These are phyloP conservation scores for Phytophthora podocarpi DNA, from an alignment of 352 stramenopile genomes.

Conservation along the genomic window DNA sequence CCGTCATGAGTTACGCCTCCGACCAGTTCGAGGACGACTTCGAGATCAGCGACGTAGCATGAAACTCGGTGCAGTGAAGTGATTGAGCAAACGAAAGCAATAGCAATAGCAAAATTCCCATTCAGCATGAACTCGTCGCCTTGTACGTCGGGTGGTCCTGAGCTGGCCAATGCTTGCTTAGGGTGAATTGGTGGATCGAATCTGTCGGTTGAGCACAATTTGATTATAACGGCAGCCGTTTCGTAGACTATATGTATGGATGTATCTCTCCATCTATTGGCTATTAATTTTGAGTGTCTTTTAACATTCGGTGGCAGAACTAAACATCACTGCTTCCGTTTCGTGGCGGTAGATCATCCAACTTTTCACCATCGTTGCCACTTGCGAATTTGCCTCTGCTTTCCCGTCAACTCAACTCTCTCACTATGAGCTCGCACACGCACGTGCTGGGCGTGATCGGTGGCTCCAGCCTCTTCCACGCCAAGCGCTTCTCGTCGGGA, in stretches of 20 bases:
- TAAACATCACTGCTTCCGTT: conserved; percentile 2
- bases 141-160: no score
- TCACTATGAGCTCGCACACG: conserved; percentile 10
- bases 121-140: not conserved
- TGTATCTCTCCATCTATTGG: not conserved
- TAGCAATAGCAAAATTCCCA: no score
- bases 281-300: not conserved
- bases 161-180: conserved; percentile 3
- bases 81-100: not conserved
- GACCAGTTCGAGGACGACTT: conserved; percentile 71
- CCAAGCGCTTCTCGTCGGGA: conserved; percentile 60
- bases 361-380: not conserved
- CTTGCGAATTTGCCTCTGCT: conserved; percentile 9
- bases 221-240: no score
- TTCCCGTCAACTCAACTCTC: not conserved
- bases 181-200: no score
- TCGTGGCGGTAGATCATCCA: conserved; percentile 1
- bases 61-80: not conserved
- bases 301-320: conserved; percentile 6
- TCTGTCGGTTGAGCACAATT: no score
- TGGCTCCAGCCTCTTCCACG: conserved; percentile 86
- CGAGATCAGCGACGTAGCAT: conserved; percentile 23
- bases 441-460: conserved; percentile 86
- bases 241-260: no score
- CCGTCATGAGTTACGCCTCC: conserved; percentile 62